Evolutionary conservation across 768 basidiomycete species (phyloP), one percentile per base, ranked within the genome.

Genomic region (Mycena amicta): DNA sequence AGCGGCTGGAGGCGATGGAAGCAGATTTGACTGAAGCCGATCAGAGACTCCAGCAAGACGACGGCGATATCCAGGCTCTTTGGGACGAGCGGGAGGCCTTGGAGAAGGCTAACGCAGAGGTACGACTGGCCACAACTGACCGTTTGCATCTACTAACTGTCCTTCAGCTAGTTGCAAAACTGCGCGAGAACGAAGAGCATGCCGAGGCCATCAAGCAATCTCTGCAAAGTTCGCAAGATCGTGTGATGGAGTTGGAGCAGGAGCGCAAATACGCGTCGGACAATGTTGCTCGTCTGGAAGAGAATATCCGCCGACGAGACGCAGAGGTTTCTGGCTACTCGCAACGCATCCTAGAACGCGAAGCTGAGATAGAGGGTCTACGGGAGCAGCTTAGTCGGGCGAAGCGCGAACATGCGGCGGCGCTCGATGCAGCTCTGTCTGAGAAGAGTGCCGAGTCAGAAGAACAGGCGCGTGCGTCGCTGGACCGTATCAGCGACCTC

Each of bases 201-300:
- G 73, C 76, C 27, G 82, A 83, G 13, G 66, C 72, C 31, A 76
- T 88, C 30, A 75, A 76, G 6, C 70, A 70, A 12, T 74, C 77
- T 0, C 65, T 88, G 22, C 80, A 84, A 59, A 82, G 85, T 62
- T 79, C 77, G 22, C 83, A 86, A 43, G 77, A 77, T 56, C 81
- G 78, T 31, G 75, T 88, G 37, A 64, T 74, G 0, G 72, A 78
- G 6, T 74, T 88, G 11, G 80, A 81, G 5, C 79, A 81, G 56
- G 87, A 90, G 66, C 78, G 76, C 8, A 78, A 82, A 52, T 83
- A 79, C 61, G 78, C 82, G 5, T 65, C 77, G 31, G 87, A 88
- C 39, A 82, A 76, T 33, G 71, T 80, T 11, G 54, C 74, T n/a
- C 83, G 84, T 23, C 75, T 88, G 18, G 80, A 89, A 70, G 81